These are phyloP conservation scores for Tribonema minus DNA, from an alignment of 108 stramenopile genomes.

Conservation along the genomic window DNA sequence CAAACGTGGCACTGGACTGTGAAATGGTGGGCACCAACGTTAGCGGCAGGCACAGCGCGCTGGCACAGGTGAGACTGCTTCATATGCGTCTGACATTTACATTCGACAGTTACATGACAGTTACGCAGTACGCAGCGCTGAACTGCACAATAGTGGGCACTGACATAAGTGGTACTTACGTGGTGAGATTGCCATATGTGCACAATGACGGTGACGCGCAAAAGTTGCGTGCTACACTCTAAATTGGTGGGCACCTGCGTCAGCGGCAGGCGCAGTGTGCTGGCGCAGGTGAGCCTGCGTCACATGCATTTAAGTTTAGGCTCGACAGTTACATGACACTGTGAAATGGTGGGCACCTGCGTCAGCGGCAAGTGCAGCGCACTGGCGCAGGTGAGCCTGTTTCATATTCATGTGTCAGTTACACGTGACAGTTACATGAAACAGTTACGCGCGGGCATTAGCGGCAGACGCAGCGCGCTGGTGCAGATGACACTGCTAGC, in stretches of 20 bases:
- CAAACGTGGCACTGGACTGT: constrained; percentile 76
- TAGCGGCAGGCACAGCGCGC: constrained; percentile 30
- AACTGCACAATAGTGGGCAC: constrained; percentile 71
- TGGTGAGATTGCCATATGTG: no score
- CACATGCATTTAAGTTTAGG: no score
- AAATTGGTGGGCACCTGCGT: constrained; percentile 91
- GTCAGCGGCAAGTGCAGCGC: constrained; percentile 40
- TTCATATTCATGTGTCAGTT: no score
- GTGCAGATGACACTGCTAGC: no score
- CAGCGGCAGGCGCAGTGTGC: constrained; percentile 31
- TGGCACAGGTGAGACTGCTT: no score
- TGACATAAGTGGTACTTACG: constrained; percentile 31
- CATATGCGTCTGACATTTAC: no score
- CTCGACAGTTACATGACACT: no score
- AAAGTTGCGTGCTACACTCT: no score
- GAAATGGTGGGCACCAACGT: constrained; percentile 92
- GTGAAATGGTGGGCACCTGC: constrained; percentile 58
- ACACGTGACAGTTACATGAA: constrained; percentile 97
- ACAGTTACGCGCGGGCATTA: constrained; percentile 82
- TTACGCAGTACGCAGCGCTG: constrained; percentile 90
- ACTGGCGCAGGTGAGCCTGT: no score
- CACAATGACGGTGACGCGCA: no score
- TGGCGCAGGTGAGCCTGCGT: no score
- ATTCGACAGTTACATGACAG: no score
- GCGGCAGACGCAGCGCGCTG: constrained; percentile 39